Conservation (phyloP, 805 yeast genomes). For the Tetrapisispora fleetii region DNA sequence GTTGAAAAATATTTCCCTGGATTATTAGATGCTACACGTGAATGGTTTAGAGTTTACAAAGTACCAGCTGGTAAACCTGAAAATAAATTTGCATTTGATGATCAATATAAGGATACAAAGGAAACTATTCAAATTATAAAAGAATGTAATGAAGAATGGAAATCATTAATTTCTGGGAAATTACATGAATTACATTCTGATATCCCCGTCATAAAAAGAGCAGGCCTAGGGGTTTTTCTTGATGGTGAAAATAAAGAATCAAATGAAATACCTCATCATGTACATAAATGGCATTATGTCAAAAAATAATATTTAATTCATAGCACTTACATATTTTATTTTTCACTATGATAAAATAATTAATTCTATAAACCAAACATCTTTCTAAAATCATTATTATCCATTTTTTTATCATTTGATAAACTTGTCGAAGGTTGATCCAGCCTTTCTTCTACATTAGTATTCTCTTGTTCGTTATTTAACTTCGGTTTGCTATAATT, state of each 20-base stretch:
- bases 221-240: constrained; percentile 40
- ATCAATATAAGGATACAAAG: constrained; percentile 48
- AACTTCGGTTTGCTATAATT: no score
- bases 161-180: constrained; percentile 38
- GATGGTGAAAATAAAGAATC: constrained; percentile 20
- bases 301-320: background rate
- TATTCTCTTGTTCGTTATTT: background rate
- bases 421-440: background rate
- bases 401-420: constrained; percentile 10
- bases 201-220: constrained; percentile 36
- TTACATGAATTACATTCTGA: constrained; percentile 25
- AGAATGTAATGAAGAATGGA: constrained; percentile 67
- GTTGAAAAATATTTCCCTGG: constrained; percentile 62
- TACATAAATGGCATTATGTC: constrained; percentile 26
- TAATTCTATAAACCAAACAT: constrained; percentile 19
- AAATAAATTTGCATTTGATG: constrained; percentile 67
- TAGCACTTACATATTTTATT: background rate
- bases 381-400: constrained; percentile 33
- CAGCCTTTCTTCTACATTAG: background rate
- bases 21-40: constrained; percentile 54
- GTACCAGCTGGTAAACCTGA: constrained; percentile 72
- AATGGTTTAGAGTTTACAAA: constrained; percentile 80
- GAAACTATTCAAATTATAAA: constrained; percentile 51
- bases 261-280: constrained; percentile 33
- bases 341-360: constrained; percentile 4